Conservation (phyloP, 148 eudicot genomes). For the Rhododendron molle region DNA sequence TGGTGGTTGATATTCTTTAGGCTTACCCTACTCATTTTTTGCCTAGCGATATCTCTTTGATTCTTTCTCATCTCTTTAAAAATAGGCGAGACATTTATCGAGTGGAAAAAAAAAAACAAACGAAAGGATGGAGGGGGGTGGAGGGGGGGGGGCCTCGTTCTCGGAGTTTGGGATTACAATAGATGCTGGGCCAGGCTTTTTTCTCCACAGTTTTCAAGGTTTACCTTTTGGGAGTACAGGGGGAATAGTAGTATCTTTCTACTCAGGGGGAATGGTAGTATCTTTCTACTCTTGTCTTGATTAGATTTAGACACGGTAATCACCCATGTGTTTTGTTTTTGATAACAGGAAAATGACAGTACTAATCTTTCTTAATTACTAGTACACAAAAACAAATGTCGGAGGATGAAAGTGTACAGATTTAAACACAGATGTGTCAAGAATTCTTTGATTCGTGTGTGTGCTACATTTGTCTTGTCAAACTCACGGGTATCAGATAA, state of each 20-base stretch:
- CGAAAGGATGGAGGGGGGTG: not conserved
- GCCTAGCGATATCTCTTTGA: too few species aligned
- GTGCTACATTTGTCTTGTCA: not conserved
- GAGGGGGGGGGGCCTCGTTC: not conserved
- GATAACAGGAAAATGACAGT: not conserved
- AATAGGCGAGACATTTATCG: too few species aligned
- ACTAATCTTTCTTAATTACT: not conserved
- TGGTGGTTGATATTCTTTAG: too few species aligned
- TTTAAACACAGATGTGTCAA: not conserved
- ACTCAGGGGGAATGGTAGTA: not conserved
- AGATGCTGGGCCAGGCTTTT: not conserved
- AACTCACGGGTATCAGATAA: too few species aligned
- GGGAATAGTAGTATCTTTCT: not conserved
- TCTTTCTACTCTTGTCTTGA: not conserved
- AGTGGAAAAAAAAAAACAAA: too few species aligned
- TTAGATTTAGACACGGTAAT: not conserved
- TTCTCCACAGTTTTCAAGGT: not conserved
- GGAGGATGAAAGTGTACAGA: not conserved
- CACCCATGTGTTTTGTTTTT: not conserved
- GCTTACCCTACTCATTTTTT: too few species aligned
- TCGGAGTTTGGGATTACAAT: conserved; percentile 14
- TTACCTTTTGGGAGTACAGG: not conserved
- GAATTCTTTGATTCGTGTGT: not conserved
- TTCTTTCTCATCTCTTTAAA: too few species aligned
- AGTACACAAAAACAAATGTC: too few species aligned